These are phyloP conservation scores for Diutina siamensis DNA, from an alignment of 1,139 yeast genomes.

Conservation along the genomic window DNA sequence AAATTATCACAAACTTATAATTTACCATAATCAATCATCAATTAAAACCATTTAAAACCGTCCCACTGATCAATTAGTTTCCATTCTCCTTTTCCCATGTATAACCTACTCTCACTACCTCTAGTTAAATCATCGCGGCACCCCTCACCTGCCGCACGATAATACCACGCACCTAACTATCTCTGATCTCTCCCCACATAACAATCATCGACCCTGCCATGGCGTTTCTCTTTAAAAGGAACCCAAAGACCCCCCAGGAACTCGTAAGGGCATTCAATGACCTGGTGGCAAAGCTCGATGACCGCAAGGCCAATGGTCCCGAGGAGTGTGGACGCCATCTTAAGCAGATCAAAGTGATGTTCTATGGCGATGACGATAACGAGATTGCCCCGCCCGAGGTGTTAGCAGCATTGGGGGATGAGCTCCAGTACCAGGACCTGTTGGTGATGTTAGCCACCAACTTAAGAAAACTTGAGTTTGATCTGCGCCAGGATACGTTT, in stretches of 20 bases:
- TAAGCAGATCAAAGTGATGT: conserved; percentile 52
- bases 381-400: conserved; percentile 74
- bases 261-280: conserved; percentile 68
- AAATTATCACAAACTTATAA: too few relatives aligned
- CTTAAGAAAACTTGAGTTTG: conserved; percentile 66
- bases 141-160: not conserved
- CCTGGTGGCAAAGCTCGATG: conserved; percentile 59
- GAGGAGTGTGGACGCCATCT: conserved; percentile 70
- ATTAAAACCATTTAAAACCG: too few relatives aligned
- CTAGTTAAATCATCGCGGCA: too few relatives aligned
- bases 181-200: not conserved
- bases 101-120: too few relatives aligned
- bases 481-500: conserved; percentile 76
- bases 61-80: too few relatives aligned
- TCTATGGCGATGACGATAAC: conserved; percentile 63
- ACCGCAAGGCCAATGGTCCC: conserved; percentile 45
- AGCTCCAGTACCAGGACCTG: conserved; percentile 62
- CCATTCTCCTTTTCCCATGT: too few relatives aligned
- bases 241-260: conserved; percentile 87
- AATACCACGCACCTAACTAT: not conserved
- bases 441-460: conserved; percentile 48
- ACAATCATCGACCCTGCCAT: conserved; percentile 13
- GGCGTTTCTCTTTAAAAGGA: conserved; percentile 86
- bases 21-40: too few relatives aligned
- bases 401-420: conserved; percentile 53